Evolutionary conservation across 1,284 basidiomycete genomes (phyloP).

Genomic region (Taiwanofungus camphoratus): DNA sequence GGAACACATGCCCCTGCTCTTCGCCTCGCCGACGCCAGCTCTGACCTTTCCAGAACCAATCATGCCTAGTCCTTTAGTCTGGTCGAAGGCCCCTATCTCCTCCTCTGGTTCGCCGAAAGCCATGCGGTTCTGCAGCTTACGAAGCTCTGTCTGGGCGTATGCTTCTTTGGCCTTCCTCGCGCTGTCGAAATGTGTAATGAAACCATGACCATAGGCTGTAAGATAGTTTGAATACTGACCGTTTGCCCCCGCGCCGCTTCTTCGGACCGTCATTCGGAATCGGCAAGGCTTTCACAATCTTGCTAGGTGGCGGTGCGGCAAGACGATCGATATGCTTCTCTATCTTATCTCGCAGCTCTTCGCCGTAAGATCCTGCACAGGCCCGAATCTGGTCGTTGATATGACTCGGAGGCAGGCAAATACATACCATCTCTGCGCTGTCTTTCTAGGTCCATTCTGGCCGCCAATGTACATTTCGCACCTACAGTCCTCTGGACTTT

Average conservation of each 20-base stretch:
- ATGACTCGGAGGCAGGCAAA: neutral
- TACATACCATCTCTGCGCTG: conserved; percentile 67
- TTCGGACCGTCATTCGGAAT: conserved; percentile 94
- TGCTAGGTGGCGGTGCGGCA: conserved; percentile 90
- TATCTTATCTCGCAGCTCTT: conserved; percentile 77
- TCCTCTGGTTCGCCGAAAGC: conserved; percentile 94
- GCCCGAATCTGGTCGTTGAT: conserved; percentile 8
- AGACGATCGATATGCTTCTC: conserved; percentile 90
- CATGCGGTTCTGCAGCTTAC: conserved; percentile 96
- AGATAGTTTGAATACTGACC: conserved; percentile 49
- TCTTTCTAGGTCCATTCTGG: conserved; percentile 88
- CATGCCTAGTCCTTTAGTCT: conserved; percentile 97
- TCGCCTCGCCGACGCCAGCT: conserved; percentile 79
- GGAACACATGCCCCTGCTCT: conserved; percentile 69
- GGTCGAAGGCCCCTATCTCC: conserved; percentile 94
- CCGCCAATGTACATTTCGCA: conserved; percentile 87
- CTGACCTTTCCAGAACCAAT: conserved; percentile 90
- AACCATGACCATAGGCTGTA: neutral
- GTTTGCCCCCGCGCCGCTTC: conserved; percentile 92
- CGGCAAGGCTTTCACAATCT: conserved; percentile 93
- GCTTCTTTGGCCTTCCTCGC: conserved; percentile 97
- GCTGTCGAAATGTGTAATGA: conserved; percentile 33
- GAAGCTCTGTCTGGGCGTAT: conserved; percentile 93
- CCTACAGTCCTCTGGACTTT: conserved; percentile 92
- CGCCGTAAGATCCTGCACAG: conserved; percentile 68